Percentiles rank a stretch among this genome's conserved stretches.
These are phyloP conservation scores for Xylaria intraflava DNA, from an alignment of 495 filamentous ascomycete genomes.

Conservation along the genomic window DNA sequence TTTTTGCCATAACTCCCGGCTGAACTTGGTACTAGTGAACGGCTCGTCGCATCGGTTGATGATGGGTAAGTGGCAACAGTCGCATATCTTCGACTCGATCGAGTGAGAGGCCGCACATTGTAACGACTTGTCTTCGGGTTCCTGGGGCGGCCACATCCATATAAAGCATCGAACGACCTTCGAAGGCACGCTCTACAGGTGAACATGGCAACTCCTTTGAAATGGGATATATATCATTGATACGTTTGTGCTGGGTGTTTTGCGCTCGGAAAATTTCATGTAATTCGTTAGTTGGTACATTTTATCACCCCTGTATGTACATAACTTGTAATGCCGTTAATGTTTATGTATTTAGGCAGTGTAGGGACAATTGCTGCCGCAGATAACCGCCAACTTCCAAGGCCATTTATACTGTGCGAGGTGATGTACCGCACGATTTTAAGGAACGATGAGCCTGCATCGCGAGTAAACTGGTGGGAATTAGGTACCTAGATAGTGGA, in stretches of 20 bases:
- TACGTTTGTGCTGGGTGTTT: background rate
- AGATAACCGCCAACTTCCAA: no score
- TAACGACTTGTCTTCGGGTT: background rate
- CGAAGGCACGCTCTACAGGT: constrained; percentile 34
- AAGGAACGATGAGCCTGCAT: no score
- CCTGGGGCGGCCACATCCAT: background rate
- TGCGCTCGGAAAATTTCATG: constrained; percentile 5
- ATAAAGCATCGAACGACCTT: constrained; percentile 13
- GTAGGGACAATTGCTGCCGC: no score
- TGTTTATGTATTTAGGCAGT: background rate
- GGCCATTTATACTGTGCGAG: no score
- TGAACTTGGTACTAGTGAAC: no score
- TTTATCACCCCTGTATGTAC: no score
- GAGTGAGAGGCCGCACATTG: background rate
- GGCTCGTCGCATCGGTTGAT: background rate
- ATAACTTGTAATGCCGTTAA: background rate
- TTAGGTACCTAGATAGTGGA: no score
- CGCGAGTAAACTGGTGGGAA: no score
- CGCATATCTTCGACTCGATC: constrained; percentile 9
- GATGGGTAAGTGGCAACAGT: background rate
- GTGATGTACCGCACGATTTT: no score
- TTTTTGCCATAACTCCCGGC: constrained; percentile 8
- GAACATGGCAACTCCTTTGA: constrained; percentile 28
- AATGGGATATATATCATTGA: background rate
- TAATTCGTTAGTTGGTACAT: background rate